Base-by-base conservation (phyloP, 192 early-diverging fungal genomes). In the Umbelopsis isabellina region DNA sequence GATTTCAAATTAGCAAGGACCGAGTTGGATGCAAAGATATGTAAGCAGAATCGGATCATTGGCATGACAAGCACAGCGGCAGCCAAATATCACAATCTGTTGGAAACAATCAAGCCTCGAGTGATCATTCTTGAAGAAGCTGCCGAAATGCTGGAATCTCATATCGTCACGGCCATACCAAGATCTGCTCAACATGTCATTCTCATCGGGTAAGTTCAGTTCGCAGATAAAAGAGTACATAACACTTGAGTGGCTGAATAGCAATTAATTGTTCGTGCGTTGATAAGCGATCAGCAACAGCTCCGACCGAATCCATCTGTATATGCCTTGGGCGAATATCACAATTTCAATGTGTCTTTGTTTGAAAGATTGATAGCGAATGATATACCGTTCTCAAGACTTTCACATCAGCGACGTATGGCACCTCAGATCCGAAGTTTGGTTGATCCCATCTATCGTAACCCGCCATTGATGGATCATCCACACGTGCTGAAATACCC, bases 21-120 rank as follows among this genome's bases (percentile, higher is more conserved):
- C 1, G 46, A n/a, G 0, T 25, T 37, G 22, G 73, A 79, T 69
- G 78, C 78, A 12, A 48, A 46, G 46, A 66, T 79, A 16, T 79
- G 78, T 37, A 66, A 61, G 12, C 58, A 49, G 46, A 53, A 66
- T 27, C 66, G 83, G 20, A 68, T 88, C n/a, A 78, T 88, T 41
- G 86, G 86, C 4, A 80, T 88, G 84, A 88, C 86, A 2, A 88
- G 81, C 22, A 86, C 86, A 21, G 86, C 81, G 10, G 86, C 86
- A 2, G 86, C 86, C 15, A 88, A 88, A 70, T 82, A 88, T 37
- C 86, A 88, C 50, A 76, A 82, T 49, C 66, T 86, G 8, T 52
- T 88, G 2, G 74, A 80, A 35, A 65, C 69, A 41, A 67, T 88
- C 16, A 72, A 65, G 44, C 83, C 86, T 35, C 78, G 72, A 45